Percentiles rank a stretch among this genome's conserved stretches.
These are phyloP conservation scores for Hanseniaspora pseudoguilliermondii DNA, from an alignment of 805 yeast species.

Conservation along the genomic window DNA sequence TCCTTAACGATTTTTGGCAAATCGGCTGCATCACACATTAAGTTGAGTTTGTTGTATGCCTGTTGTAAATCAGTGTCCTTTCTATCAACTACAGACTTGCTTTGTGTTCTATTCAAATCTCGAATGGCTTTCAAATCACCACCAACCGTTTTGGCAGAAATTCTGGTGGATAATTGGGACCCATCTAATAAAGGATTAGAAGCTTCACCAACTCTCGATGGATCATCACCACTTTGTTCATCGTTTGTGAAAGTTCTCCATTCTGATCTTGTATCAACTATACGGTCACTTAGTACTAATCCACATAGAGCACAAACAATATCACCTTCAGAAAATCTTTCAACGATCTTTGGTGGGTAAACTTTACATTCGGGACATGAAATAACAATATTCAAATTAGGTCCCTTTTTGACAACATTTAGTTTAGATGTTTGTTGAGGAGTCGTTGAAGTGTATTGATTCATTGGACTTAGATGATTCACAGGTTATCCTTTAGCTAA, in stretches of 20 bases:
- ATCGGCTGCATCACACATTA: slow-evolving; percentile 94
- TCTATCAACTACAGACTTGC: slow-evolving; percentile 69
- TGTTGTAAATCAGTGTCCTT: slow-evolving; percentile 78
- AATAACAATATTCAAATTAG: slow-evolving; percentile 74
- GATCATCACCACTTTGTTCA: slow-evolving; percentile 96
- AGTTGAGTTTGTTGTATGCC: slow-evolving; percentile 82
- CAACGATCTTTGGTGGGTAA: slow-evolving; percentile 89
- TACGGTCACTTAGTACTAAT: slow-evolving; percentile 75
- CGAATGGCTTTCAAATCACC: slow-evolving; percentile 81
- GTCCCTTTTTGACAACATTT: slow-evolving; percentile 39
- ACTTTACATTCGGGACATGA: slow-evolving; percentile 95
- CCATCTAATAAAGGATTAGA: slow-evolving; percentile 84
- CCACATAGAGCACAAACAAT: slow-evolving; percentile 98
- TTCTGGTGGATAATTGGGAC: slow-evolving; percentile 83
- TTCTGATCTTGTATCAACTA: slow-evolving; percentile 91
- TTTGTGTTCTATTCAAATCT: slow-evolving; percentile 82
- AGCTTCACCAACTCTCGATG: slow-evolving; percentile 98
- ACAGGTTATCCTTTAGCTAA: slow-evolving; percentile 1
- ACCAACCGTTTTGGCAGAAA: slow-evolving; percentile 65
- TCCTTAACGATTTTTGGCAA: slow-evolving; percentile 91
- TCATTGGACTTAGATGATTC: background rate
- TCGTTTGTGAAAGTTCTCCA: slow-evolving; percentile 98
- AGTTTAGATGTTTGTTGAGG: slow-evolving; percentile 16
- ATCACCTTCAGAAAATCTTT: slow-evolving; percentile 93
- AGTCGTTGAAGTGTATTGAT: slow-evolving; percentile 2